Evolutionary conservation across 169 alveolate species (phyloP).

Genomic region (Eimeria acervulina): DNA sequence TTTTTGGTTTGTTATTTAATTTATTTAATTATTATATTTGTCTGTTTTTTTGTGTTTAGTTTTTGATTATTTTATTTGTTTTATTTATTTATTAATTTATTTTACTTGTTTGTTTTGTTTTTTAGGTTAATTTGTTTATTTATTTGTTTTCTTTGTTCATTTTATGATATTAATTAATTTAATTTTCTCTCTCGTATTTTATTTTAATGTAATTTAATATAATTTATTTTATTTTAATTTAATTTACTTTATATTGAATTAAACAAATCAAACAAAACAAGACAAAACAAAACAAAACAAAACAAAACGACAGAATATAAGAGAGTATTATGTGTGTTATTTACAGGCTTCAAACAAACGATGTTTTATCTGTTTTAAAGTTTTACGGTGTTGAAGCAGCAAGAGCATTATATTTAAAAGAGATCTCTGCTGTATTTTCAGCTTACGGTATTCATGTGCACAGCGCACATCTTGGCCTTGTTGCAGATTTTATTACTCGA

Average conservation of each 20-base stretch:
- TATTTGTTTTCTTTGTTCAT: too few relatives aligned
- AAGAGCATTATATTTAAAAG: slow-evolving; percentile 96
- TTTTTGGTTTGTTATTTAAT: too few relatives aligned
- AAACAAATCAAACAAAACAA: too few relatives aligned
- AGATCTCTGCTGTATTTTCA: slow-evolving; percentile 96
- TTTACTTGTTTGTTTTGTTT: neutral
- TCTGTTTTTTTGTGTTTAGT: too few relatives aligned
- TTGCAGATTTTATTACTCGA: slow-evolving; percentile 98
- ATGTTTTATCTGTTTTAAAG: slow-evolving; percentile 94
- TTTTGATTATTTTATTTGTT: too few relatives aligned
- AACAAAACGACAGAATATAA: too few relatives aligned
- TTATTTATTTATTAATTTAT: neutral
- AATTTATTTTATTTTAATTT: too few relatives aligned
- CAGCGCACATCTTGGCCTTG: slow-evolving; percentile 97
- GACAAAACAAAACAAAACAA: too few relatives aligned
- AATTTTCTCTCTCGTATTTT: too few relatives aligned
- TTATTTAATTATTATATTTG: neutral
- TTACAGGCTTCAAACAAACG: slow-evolving; percentile 94
- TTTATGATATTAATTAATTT: too few relatives aligned
- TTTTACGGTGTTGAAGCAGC: slow-evolving; percentile 99
- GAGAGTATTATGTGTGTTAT: neutral
- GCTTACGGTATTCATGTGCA: slow-evolving; percentile 98
- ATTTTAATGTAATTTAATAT: too few relatives aligned
- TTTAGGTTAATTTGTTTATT: neutral
- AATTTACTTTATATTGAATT: too few relatives aligned